Base-by-base conservation (phyloP, 163 green algal genomes). In the Scenedesmus sp. region DNA sequence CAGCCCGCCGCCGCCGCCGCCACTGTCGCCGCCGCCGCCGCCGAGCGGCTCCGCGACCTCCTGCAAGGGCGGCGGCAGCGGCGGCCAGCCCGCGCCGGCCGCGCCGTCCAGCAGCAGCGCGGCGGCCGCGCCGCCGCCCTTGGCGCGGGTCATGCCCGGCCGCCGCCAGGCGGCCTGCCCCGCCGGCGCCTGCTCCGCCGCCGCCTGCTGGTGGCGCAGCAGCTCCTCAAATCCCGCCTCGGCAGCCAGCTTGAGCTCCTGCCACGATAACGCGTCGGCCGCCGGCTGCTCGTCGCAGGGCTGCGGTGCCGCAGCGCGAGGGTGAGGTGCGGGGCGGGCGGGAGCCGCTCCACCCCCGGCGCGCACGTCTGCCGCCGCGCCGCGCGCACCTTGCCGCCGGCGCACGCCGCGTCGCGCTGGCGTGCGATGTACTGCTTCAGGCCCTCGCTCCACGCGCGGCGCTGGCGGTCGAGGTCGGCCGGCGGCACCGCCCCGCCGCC, bases 211-310 rank as follows among this genome's bases (percentile, higher is more conserved):
- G 62, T 86, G 73, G 47, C 60, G 65, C 45, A 91, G 51, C 60
- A 91, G 80, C 79, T 88, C 82, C 42, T 91, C 86, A 85, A 91
- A 91, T 6, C 86, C 86, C 26, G 76, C 84, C 78, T 89, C 84
- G 10, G 86, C 86, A 42, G 86, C 86, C 33, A 89, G 36, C 33
- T 85, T 86, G n/a, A 91, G 82, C 74, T 91, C 72, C 24, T 87
- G 73, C 86, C 86, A 91, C 0, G 86, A 88, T 33, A 91, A 60
- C 0, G 82, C 33, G 66, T 65, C 70, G 70, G n/a, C n/a, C n/a
- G n/a, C n/a, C n/a, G 48, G 9, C 63, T 77, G 18, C 39, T 56
- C 70, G 28, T 42, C 63, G 63, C 42, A 44, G 15, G 2, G 15
- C 20, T 9, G 33, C 26, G 72, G 29, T 60, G 28, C 3, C 26